Evolutionary conservation across 1,139 yeast genomes (phyloP), one percentile per base, ranked within the genome.

Genomic region (Geotrichum histeridarum): DNA sequence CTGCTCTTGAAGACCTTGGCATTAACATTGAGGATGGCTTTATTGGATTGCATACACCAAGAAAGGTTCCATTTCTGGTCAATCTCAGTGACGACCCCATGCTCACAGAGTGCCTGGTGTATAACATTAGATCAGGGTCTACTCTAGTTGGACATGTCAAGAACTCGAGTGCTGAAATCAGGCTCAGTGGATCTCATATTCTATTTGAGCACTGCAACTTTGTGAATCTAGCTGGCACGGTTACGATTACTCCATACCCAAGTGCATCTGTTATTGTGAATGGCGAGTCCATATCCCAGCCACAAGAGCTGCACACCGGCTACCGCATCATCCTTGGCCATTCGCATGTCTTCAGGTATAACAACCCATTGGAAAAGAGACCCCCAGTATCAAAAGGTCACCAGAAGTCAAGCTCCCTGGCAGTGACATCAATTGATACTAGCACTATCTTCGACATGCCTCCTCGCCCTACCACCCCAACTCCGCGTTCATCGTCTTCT

Each of bases 41-140:
- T 41, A 57, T 66, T 35, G 69, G 68, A 4, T 43, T 67, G 22
- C 59, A 58, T 35, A 60, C 70, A 3, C 70, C 70, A 1, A 59
- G 56, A 33, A 65, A 63, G 47, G 52, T 57, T 2, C 70, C 70
- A 2, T 64, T 65, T 56, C 58, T 67, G 17, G 65, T 67, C 17
- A 67, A 67, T 44, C 55, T 67, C 31, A 64, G 65, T 41, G 69
- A 66, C 12, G 67, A 64, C 51, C 68, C 68, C 0, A 49, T 61
- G 33, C 54, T 63, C 33, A 61, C 66, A 4, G 70, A 67, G 41
- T 64, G 66, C 46, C 57, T 67, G 39, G 64, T 67, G 3, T 67
- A 67, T 57, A 66, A 66, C 45, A 56, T 67, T 48, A 59, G 58
- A 42, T 57, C 57, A 1, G 70, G 70, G 0, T 47, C 48, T 7